Base-by-base conservation (phyloP, 139 green algal genomes). In the Coccomyxa sp. region DNA sequence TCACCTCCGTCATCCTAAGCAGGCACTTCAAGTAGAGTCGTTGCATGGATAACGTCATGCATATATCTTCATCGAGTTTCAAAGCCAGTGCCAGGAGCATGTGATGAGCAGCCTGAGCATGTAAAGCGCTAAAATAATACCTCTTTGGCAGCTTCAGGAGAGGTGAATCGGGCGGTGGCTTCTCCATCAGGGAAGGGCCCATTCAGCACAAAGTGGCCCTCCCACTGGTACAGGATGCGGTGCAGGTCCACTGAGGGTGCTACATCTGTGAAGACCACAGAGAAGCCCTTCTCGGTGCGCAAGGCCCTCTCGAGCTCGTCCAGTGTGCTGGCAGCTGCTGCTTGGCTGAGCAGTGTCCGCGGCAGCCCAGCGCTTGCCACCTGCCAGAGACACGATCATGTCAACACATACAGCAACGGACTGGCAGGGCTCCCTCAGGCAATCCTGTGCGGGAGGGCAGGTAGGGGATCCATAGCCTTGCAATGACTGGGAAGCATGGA, bases 261-360 rank as follows among this genome's bases (percentile, higher is more conserved):
- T 36, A 91, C 74, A 8, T 91, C 87, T 71, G 68, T 74, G 39
- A 91, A 78, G 58, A 71, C 44, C 37, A 91, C 33, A 34, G 77
- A 37, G 78, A 79, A 83, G 5, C 73, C 77, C 41, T 40, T 39
- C 68, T 8, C 68, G 71, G 71, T 69, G 55, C n/a, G 31, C 55
- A 81, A n/a, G 76, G 82, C 22, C n/a, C 70, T 54, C 37, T 79
- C 78, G 27, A 91, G 68, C 80, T 90, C 76, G 31, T 87, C 81
- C 1, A 77, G 38, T 0, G 55, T 64, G 29, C 83, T 71, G 0
- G 81, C 71, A 33, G 72, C 35, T 76, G 79, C 50, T 76, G 73
- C 75, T 77, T 78, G 64, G 55, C 24, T 39, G 68, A 55, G 58
- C 39, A 64, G 74, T 55, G 39, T 71, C 50, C 33, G 18, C 1